These are phyloP conservation scores for Dillenia suffruticosa DNA, from an alignment of 164 flowering plant species.

Conservation along the genomic window DNA sequence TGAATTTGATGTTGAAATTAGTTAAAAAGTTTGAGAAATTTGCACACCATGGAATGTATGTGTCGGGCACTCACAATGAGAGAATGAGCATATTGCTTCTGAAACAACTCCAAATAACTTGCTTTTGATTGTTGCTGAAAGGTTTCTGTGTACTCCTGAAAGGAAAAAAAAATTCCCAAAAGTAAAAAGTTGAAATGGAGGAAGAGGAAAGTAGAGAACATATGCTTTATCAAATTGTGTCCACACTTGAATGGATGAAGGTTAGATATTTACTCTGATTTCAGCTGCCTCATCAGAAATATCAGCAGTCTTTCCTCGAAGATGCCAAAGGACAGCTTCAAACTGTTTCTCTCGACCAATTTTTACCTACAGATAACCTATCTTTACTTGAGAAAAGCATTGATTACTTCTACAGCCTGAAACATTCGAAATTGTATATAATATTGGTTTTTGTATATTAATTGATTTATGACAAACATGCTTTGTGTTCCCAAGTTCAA, in stretches of 20 bases:
- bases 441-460: no score
- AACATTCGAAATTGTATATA: no score
- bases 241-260: no score
- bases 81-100: constrained; percentile 8
- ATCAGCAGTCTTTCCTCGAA: constrained; percentile 29
- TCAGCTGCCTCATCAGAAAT: constrained; percentile 30
- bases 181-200: no score
- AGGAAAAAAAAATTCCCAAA: not conserved
- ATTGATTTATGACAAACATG: no score
- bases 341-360: constrained; percentile 20
- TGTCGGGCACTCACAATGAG: constrained; percentile 4
- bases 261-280: constrained; percentile 14
- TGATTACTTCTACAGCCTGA: no score
- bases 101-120: constrained; percentile 6
- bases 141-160: constrained; percentile 9
- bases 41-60: not conserved
- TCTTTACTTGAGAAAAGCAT: no score
- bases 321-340: constrained; percentile 20
- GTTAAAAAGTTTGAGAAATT: not conserved
- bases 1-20: no score
- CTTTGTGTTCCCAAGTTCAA: no score
- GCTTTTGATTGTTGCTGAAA: not conserved
- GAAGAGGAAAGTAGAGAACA: no score
- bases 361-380: constrained; percentile 22
- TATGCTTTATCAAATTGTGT: no score